Base-by-base conservation (phyloP, 176 grass and related monocot genomes). In the Leersia perrieri region DNA sequence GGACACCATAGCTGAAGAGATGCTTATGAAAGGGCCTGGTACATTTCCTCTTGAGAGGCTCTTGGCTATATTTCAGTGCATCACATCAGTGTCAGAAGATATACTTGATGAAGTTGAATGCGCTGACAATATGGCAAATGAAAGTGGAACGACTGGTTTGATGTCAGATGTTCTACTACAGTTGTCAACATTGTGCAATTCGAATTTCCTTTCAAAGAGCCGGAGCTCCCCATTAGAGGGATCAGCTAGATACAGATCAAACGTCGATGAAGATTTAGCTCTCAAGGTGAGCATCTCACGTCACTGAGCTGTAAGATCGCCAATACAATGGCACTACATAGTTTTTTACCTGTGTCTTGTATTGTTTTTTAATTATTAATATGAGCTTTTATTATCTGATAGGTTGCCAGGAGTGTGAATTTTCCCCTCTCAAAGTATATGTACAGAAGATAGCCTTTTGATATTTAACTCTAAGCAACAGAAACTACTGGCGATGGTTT, bases 61-160 rank as follows among this genome's bases (percentile, higher is more conserved):
- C n/a, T 83, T 99, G 65, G 96, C 92, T 73, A 99, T 99, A 82
- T 99, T 95, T 82, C 90, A 99, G 79, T 99, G 92, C 64, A 95
- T 93, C 67, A 99, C 96, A 74, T 99, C 92, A 5, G 87, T 91
- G 29, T 84, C 85, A 26, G 92, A 99, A 73, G 89, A 87, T 63
- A 26, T 51, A 63, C 22, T 84, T 2, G 63, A 79, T 82, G 91
- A 95, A 82, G 80, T 81, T 51, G 86, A 93, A 35, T 75, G 74
- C 38, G 28, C 78, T 79, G 77, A 87, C 33, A 80, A 27, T 27
- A 62, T 0, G 63, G 62, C 39, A 63, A 36, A 11, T 30, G 85
- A 62, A 87, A 80, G 68, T 62, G 83, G 76, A 72, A 86, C 47
- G 47, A 63, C 85, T 38, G 70, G 68, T 51, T 80, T 95, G 74